phyloP scores from a whole-genome alignment of 495 filamentous ascomycete genomes.

The Filosporella fistucella region DNA sequence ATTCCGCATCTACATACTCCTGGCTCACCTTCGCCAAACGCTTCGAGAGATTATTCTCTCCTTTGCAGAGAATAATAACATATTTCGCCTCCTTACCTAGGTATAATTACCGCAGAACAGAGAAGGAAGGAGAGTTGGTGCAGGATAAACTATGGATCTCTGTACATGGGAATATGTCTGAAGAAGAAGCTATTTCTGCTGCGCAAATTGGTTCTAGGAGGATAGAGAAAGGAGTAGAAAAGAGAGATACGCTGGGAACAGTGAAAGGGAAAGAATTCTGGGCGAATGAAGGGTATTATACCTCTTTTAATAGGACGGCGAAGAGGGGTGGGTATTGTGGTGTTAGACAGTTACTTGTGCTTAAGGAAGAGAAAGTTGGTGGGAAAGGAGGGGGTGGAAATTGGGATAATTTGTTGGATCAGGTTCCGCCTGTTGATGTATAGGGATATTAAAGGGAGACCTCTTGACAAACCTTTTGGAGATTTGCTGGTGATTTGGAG shows the following conservation, averaged over 20 bases:
- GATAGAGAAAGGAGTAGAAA: constrained; percentile 43
- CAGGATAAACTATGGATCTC: constrained; percentile 50
- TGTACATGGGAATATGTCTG: not conserved
- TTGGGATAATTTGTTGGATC: constrained; percentile 40
- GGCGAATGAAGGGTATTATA: constrained; percentile 26
- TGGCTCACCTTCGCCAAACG: constrained; percentile 52
- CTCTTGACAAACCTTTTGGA: too few relatives aligned
- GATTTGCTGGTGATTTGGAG: too few relatives aligned
- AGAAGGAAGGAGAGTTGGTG: constrained; percentile 48
- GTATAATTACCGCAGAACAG: constrained; percentile 52
- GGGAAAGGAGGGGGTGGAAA: constrained; percentile 44
- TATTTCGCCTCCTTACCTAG: constrained; percentile 48
- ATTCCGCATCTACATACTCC: constrained; percentile 45
- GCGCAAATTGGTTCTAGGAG: constrained; percentile 45
- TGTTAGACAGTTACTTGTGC: constrained; percentile 48
- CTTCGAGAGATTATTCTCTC: constrained; percentile 54
- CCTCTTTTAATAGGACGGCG: constrained; percentile 36
- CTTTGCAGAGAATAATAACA: constrained; percentile 51
- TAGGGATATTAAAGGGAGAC: too few relatives aligned
- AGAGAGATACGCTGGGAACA: constrained; percentile 35
- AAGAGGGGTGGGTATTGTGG: constrained; percentile 54
- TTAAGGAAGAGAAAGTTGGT: constrained; percentile 36
- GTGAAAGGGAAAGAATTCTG: constrained; percentile 25
- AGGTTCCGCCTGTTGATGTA: constrained; percentile 19
- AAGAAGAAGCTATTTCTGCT: constrained; percentile 24